Evolutionary conservation across 768 basidiomycete genomes (phyloP), one percentile per base, ranked within the genome.

Genomic region (Naganishia onofrii): DNA sequence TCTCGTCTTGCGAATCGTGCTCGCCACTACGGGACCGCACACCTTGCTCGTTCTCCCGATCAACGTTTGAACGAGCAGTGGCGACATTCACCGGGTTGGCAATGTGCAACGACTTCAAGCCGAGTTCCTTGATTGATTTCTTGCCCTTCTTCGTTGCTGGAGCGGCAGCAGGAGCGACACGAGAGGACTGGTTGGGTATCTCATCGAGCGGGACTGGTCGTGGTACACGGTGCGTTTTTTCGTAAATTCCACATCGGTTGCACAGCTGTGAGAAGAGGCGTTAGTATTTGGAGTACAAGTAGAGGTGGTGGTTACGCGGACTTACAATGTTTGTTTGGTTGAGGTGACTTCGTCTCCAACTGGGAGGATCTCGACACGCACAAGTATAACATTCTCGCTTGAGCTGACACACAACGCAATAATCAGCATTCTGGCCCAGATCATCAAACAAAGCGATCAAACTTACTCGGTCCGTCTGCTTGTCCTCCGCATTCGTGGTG

Each of bases 191-290:
- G 42, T 57, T 58, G 32, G 56, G 42, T 10, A 52, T 34, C 29
- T 69, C 67, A 32, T 55, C 68, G 44, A 58, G 56, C 3, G 44
- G 46, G n/a, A 69, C 19, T 10, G 68, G 68, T 36, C 68, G 56
- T 4, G 56, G 42, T 19, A 32, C 32, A 6, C 58, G 46, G 56
- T 69, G 68, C 8, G 68, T 58, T 21, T 58, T 57, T 63, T 69
- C 68, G 46, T 69, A 69, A 38, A 69, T 69, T 13, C 68, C 68
- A 54, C 68, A 69, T 48, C 68, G 68, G 48, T 69, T 69, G 57
- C 68, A 69, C 10, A 69, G 68, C 68, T 69, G 26, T 19, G 12
- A 9, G 12, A 17, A 54, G 26, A n/a, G 36, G 3, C 31, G 38
- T 38, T 23, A 13, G 38, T 21, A 28, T 9, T n/a, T 13, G 51